Percentiles rank a stretch among this genome's conserved stretches.
These are phyloP conservation scores for Clarireedia hainanense DNA, from an alignment of 2,329 filamentous ascomycete species.

Conservation along the genomic window DNA sequence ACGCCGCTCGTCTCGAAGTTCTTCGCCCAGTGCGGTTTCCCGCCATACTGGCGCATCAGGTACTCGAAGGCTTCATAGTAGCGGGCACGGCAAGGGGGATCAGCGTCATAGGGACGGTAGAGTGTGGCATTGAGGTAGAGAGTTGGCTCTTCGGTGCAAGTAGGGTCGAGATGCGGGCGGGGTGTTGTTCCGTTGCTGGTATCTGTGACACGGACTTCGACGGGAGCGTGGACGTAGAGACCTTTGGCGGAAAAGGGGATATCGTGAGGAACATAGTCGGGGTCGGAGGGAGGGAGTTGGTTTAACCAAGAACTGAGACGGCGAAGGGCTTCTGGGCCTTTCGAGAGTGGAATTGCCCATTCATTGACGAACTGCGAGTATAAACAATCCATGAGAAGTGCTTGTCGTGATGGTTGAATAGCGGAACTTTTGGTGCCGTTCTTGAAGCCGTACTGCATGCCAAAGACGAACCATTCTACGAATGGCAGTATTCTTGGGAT, in stretches of 20 bases:
- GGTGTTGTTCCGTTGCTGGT: slow-evolving; percentile 40
- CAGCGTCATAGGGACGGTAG: slow-evolving; percentile 71
- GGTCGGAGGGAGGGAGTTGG: slow-evolving; percentile 51
- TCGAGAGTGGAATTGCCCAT: slow-evolving; percentile 83
- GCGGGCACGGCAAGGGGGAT: slow-evolving; percentile 66
- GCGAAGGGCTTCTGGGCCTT: slow-evolving; percentile 78
- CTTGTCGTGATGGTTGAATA: slow-evolving; percentile 70
- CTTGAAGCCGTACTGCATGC: slow-evolving; percentile 91
- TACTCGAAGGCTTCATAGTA: slow-evolving; percentile 91
- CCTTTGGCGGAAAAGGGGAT: slow-evolving; percentile 78
- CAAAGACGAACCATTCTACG: slow-evolving; percentile 95
- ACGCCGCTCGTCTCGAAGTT: slow-evolving; percentile 62
- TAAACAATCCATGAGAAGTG: slow-evolving; percentile 90
- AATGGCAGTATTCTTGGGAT: slow-evolving; percentile 73
- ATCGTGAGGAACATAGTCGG: slow-evolving; percentile 52
- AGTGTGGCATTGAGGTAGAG: slow-evolving; percentile 87
- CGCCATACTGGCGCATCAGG: slow-evolving; percentile 79
- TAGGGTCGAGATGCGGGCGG: slow-evolving; percentile 67
- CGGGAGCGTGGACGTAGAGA: slow-evolving; percentile 79
- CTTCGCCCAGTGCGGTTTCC: slow-evolving; percentile 86
- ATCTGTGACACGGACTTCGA: slow-evolving; percentile 83
- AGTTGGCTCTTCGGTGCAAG: slow-evolving; percentile 58
- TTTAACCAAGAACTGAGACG: slow-evolving; percentile 83
- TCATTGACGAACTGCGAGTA: slow-evolving; percentile 99
- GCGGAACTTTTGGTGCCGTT: slow-evolving; percentile 62